Evolutionary conservation across 768 basidiomycete genomes (phyloP), one percentile per base, ranked within the genome.

Genomic region (Paxillus rubicundulus): DNA sequence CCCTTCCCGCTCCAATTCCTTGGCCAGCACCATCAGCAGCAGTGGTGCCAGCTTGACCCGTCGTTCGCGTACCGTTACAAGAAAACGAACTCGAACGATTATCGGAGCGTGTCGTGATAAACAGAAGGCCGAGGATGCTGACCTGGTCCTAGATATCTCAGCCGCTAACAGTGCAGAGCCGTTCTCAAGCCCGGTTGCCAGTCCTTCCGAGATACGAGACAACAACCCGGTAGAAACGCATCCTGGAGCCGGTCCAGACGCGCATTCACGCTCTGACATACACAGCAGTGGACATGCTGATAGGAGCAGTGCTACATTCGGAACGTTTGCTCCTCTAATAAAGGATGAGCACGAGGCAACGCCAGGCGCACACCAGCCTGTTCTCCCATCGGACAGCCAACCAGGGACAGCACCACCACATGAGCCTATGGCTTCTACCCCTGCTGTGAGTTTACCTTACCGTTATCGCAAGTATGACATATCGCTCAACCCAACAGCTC

Each of bases 1-100:
- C n/a, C 64, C 70, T 1, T 68, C 70, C 16, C 68, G 70, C 59
- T 69, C 68, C 32, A 69, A 70, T 36, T 69, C 68, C 2, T 54
- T 55, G 38, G 65, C 70, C 5, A 71, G 70, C 52, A 68, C 78
- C 17, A 79, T 78, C 65, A 69, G 76, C 53, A 72, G 69, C 49
- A 82, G 80, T 60, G 74, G 72, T 4, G 69, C 73, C 24, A 78
- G 77, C 59, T 77, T 85, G 43, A 64, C 75, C 32, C 80, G 83
- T 56, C 77, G 80, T 43, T 70, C 70, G 21, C 66, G 68, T 40
- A 68, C 80, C n/a, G 70, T 79, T 54, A 78, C 75, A 40, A 73
- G 81, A 61, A 71, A 77, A 55, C 80, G 83, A 68, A 81, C 80
- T 47, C 74, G 66, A 63, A 82, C 83, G 20, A 68, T 79, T 49